phyloP scores from a whole-genome alignment of 148 eudicot genomes.

The Nepenthes mirabilis region DNA sequence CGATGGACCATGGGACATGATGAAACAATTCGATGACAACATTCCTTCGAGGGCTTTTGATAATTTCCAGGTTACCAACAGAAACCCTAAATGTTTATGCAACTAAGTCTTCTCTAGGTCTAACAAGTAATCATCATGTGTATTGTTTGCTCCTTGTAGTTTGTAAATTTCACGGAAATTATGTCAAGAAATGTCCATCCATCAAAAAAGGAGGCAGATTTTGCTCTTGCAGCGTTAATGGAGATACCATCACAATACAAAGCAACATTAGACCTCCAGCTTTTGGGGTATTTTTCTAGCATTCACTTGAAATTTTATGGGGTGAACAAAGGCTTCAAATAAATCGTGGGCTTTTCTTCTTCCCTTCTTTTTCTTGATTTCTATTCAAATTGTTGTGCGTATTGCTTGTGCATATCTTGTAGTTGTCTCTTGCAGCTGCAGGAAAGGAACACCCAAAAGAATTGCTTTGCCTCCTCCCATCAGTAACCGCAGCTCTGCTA shows the following conservation, averaged over 20 bases:
- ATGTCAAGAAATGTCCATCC: constrained; percentile 16
- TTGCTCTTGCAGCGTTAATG: constrained; percentile 30
- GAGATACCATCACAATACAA: constrained; percentile 31
- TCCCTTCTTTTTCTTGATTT: too few species aligned
- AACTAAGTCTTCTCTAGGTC: neutral
- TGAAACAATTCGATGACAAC: constrained; percentile 23
- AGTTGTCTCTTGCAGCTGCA: neutral
- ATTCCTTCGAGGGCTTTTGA: constrained; percentile 26
- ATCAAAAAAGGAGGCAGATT: constrained; percentile 17
- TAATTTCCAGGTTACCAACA: constrained; percentile 23
- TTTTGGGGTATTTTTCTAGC: constrained; percentile 12
- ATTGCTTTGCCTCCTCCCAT: neutral
- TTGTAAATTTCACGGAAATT: constrained; percentile 35
- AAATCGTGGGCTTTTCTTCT: too few species aligned
- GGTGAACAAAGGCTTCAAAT: too few species aligned
- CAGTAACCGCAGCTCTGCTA: neutral
- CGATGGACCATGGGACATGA: constrained; percentile 10
- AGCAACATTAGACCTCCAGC: constrained; percentile 23
- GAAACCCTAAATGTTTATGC: neutral
- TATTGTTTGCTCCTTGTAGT: constrained; percentile 9
- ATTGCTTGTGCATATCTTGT: neutral
- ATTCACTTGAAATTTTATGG: neutral
- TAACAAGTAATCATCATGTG: neutral
- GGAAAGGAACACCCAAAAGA: neutral
- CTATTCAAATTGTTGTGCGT: neutral